These are phyloP conservation scores for Suillus cothurnatus DNA, from an alignment of 768 basidiomycete genomes.

Conservation along the genomic window DNA sequence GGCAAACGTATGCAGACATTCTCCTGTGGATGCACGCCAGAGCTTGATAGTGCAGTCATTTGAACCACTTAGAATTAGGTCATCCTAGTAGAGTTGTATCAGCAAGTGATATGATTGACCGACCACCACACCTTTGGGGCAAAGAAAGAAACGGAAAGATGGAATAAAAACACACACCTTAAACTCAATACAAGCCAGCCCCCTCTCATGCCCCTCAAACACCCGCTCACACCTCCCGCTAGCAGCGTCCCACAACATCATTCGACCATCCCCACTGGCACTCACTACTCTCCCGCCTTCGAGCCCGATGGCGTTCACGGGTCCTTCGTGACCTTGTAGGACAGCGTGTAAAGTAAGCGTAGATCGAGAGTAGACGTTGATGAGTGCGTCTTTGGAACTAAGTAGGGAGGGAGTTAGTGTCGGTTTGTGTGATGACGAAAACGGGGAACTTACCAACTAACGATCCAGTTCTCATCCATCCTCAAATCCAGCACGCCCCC, in stretches of 20 bases:
- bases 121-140: background rate
- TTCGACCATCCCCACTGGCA: constrained; percentile 89
- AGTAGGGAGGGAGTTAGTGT: constrained; percentile 10
- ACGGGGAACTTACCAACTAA: constrained; percentile 77
- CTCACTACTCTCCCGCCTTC: constrained; percentile 73
- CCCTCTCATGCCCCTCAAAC: constrained; percentile 89
- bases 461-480: constrained; percentile 83
- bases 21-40: constrained; percentile 81
- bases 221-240: constrained; percentile 73
- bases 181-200: constrained; percentile 91
- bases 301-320: constrained; percentile 88
- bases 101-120: background rate
- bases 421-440: constrained; percentile 1
- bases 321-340: constrained; percentile 84
- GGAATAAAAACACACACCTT: constrained; percentile 48
- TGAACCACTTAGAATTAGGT: constrained; percentile 82
- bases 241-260: constrained; percentile 89
- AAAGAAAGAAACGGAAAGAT: too few relatives aligned
- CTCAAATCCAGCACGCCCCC: constrained; percentile 85
- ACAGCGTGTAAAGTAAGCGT: constrained; percentile 64
- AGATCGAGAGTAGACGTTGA: constrained; percentile 78
- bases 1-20: constrained; percentile 75
- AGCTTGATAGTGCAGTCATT: constrained; percentile 92
- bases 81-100: constrained; percentile 50
- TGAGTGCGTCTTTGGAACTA: constrained; percentile 82